These are phyloP conservation scores for Geoglossum cookeanum DNA, from an alignment of 2,329 filamentous ascomycete genomes.

Conservation along the genomic window DNA sequence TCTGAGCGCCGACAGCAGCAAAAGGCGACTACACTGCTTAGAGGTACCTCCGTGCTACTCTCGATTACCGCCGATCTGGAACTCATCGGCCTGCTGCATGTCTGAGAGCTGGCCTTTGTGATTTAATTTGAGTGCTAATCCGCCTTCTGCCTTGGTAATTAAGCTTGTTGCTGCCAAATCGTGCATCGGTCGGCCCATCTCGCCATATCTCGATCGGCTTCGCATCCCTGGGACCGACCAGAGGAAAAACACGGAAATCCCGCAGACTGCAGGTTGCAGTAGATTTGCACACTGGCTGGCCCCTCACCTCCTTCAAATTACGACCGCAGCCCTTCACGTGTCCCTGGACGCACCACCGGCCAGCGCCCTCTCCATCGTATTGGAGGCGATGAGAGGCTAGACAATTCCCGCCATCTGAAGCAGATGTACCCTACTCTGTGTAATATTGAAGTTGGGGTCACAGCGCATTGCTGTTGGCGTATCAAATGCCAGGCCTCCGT, in stretches of 20 bases:
- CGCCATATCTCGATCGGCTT: constrained; percentile 1
- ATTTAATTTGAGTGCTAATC: not conserved
- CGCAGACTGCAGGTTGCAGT: not conserved
- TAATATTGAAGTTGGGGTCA: not conserved
- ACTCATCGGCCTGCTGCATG: constrained; percentile 1
- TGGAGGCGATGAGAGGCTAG: too few species aligned
- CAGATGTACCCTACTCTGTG: not conserved
- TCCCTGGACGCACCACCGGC: not conserved
- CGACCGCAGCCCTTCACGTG: not conserved
- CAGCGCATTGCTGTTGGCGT: not conserved
- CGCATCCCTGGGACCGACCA: not conserved
- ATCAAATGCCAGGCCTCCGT: not conserved
- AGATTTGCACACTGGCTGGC: not conserved
- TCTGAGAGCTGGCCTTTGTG: not conserved
- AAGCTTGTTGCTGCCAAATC: not conserved
- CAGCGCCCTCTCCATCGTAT: too few species aligned
- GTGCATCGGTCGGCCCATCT: constrained; percentile 1
- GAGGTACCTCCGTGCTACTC: too few species aligned
- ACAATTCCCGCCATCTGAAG: not conserved
- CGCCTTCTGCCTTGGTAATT: not conserved
- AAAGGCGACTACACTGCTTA: not conserved
- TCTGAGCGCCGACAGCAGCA: not conserved
- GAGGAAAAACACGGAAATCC: not conserved
- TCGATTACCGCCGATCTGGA: not conserved
- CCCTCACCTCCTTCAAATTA: not conserved